phyloP scores from a whole-genome alignment of 1,284 basidiomycete species.

The Vanrija sp. region DNA sequence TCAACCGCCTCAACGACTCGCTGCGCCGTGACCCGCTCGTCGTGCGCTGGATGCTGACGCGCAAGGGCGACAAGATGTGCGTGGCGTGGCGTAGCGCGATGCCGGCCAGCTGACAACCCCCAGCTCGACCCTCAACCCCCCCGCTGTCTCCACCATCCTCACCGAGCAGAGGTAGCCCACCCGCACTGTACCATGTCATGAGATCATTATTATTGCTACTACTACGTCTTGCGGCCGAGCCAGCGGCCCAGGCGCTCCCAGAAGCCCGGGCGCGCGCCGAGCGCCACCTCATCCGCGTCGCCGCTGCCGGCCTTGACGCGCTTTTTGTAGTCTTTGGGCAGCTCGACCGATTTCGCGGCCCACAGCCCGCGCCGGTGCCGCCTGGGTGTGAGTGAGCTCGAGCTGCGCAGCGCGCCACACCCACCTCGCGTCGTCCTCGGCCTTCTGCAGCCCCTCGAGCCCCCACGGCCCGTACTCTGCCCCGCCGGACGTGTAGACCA shows the following conservation, averaged over 20 bases:
- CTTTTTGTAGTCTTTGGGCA: constrained; percentile 74
- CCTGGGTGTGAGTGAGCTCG: constrained; percentile 14
- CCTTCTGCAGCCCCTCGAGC: constrained; percentile 59
- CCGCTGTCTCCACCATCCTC: constrained; percentile 8
- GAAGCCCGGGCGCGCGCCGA: neutral
- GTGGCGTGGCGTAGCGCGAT: neutral
- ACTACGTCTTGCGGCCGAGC: constrained; percentile 16
- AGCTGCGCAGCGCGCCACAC: constrained; percentile 24
- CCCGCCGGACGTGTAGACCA: constrained; percentile 68
- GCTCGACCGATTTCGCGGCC: constrained; percentile 59
- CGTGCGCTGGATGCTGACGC: constrained; percentile 27
- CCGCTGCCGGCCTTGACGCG: constrained; percentile 47
- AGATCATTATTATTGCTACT: neutral
- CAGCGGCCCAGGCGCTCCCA: constrained; percentile 14
- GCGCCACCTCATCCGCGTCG: constrained; percentile 13
- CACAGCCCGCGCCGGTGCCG: constrained; percentile 69
- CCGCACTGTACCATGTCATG: neutral
- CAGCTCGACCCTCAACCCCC: constrained; percentile 31
- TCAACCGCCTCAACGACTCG: constrained; percentile 41
- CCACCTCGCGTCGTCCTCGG: constrained; percentile 66
- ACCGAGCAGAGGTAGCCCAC: too few species aligned
- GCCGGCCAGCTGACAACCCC: constrained; percentile 24
- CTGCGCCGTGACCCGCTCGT: constrained; percentile 44
- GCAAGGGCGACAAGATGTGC: constrained; percentile 20
- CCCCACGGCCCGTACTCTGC: constrained; percentile 71